Base-by-base conservation (phyloP, 106 monocot species). In the Narthecium ossifragum region DNA sequence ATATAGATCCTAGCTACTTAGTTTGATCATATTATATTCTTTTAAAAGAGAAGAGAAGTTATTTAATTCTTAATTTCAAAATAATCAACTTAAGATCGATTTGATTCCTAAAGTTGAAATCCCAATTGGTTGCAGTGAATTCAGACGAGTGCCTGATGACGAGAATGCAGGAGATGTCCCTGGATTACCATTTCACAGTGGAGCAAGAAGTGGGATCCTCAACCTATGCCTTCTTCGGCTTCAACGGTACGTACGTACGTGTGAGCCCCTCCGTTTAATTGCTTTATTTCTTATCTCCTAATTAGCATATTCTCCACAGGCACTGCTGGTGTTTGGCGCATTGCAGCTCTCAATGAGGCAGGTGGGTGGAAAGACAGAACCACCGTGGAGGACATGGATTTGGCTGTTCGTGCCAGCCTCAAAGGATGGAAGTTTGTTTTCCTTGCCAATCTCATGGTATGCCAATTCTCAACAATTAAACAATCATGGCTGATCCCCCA, bases 81-180 rank as follows among this genome's bases (percentile, higher is more conserved):
- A n/a, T n/a, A n/a, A n/a, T n/a, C n/a, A n/a, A n/a, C n/a, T n/a
- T n/a, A n/a, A n/a, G n/a, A n/a, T n/a, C n/a, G n/a, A n/a, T n/a
- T n/a, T n/a, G n/a, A n/a, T n/a, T n/a, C n/a, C n/a, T n/a, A n/a
- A n/a, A n/a, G n/a, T n/a, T n/a, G n/a, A n/a, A n/a, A n/a, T n/a
- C n/a, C 43, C 14, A 43, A 39, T 11, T 39, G 1, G 26, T 30
- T 47, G 23, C 78, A 78, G 78, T 73, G 66, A 78, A 78, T 52
- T 31, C 72, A 31, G 62, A 78, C 58, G 78, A 78, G 48, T 67
- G 66, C 43, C 46, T 78, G 62, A 78, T 78, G 78, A 78, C 78
- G 8, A 78, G 78, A 62, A 78, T 78, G 72, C 78, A 78, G 57
- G 78, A 78, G 62, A 78, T 78, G 78, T 78, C 78, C 7, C 55